Base-by-base conservation (phyloP, 106 monocot genomes). In the Apostasia ramifera region DNA sequence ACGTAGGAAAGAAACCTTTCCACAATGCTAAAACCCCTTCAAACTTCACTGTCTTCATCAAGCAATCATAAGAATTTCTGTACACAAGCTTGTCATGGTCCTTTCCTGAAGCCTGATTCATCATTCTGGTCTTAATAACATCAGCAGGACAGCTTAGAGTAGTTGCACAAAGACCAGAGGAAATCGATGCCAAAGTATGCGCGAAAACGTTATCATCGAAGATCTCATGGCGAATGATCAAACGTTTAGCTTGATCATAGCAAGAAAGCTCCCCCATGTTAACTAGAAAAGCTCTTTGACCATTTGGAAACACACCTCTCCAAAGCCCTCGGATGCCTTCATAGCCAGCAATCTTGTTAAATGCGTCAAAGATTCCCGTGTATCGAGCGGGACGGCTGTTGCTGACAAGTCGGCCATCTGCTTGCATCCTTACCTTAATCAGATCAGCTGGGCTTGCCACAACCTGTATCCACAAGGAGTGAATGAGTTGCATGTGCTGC, bases 211-310 rank as follows among this genome's bases (percentile, higher is more conserved):
- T 84, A 65, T 95, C 95, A 1, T 70, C 70, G 40, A 81, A 89
- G 12, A 91, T 78, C 12, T 77, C 8, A 56, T 82, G 73, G 8
- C 55, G 41, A 12, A 95, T 74, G 50, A 95, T 78, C 61, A 84
- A 77, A 66, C 69, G 84, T 74, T 95, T 95, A 26, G 91, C 85
- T 10, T 91, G 77, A 73, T 95, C 95, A 58, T 95, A 95, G 77
- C 95, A 95, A 48, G 95, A 74, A 5, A 95, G 71, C 59, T 95
- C 95, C 40, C 91, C 95, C 88, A 95, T 91, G 73, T 95, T 95
- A 40, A 95, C 95, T 49, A 95, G 63, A 66, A 95, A 95, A 12
- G 95, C 95, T 61, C 91, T 81, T 57, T 95, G 91, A 53, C 80
- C 84, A 65, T 92, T 91, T 40, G 95, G 91, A 61, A 84, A 6